Percentiles rank a stretch among this genome's conserved stretches.
phyloP scores from a whole-genome alignment of 1,284 basidiomycete species.

The Bjerkandera adusta region DNA sequence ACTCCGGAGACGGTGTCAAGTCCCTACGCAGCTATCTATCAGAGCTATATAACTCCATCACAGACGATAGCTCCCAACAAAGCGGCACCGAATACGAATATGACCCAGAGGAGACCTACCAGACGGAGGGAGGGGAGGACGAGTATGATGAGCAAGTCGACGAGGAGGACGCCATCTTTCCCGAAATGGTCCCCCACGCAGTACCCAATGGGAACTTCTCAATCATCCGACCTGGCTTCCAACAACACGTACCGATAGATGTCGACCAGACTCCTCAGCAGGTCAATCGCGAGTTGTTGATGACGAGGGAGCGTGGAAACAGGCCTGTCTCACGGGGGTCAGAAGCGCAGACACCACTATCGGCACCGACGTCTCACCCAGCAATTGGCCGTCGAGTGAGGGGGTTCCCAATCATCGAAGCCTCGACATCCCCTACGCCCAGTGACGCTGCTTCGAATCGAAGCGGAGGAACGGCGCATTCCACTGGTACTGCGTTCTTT shows the following conservation, averaged over 20 bases:
- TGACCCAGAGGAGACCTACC: constrained; percentile 46
- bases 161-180: constrained; percentile 4
- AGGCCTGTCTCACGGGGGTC: constrained; percentile 20
- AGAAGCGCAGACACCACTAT: constrained; percentile 10
- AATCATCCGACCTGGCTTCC: neutral
- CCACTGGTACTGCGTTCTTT: constrained; percentile 59
- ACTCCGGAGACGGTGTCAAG: constrained; percentile 88
- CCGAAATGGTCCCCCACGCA: constrained; percentile 1
- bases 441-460: constrained; percentile 56
- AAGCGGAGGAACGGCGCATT: constrained; percentile 50
- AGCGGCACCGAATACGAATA: constrained; percentile 77
- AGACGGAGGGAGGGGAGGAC: constrained; percentile 41
- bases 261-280: constrained; percentile 2
- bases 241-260: constrained; percentile 8
- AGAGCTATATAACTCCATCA: constrained; percentile 69
- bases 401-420: constrained; percentile 59
- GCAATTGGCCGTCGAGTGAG: constrained; percentile 30
- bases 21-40: constrained; percentile 81
- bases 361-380: constrained; percentile 16
- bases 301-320: constrained; percentile 22
- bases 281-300: constrained; percentile 17
- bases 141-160: constrained; percentile 41
- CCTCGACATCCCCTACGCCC: constrained; percentile 53
- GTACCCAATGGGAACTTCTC: neutral
- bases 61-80: constrained; percentile 62